Percentiles rank a stretch among this genome's conserved stretches.
Conservation (phyloP, 306 rosid genomes). For the barrel medic (Medicago truncatula) region DNA sequence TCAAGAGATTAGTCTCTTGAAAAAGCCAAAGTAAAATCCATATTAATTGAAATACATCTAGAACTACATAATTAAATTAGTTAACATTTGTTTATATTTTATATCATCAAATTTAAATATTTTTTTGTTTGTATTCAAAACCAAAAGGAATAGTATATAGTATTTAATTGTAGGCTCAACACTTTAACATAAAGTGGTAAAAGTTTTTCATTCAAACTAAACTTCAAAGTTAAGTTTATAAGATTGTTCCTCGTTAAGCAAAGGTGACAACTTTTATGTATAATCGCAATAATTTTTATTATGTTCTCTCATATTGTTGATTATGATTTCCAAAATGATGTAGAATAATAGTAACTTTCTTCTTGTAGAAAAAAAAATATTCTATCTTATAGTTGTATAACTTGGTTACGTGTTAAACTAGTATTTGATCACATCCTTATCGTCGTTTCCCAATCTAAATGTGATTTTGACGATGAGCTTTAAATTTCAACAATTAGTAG, state of each 20-base stretch:
- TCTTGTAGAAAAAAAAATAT: background rate
- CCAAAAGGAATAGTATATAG: no score
- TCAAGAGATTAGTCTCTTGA: no score
- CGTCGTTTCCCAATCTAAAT: background rate
- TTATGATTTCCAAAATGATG: background rate
- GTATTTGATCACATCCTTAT: background rate
- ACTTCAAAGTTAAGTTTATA: background rate
- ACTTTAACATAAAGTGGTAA: background rate
- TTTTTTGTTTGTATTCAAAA: no score
- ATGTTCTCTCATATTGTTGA: background rate
- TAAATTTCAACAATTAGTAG: background rate
- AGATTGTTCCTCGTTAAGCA: background rate
- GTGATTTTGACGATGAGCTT: background rate
- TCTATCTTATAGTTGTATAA: background rate
- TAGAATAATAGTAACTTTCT: background rate
- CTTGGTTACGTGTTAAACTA: constrained; percentile 5
- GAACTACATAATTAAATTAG: no score
- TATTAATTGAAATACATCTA: no score
- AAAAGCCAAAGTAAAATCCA: no score
- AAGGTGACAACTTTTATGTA: background rate
- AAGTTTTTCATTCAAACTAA: background rate
- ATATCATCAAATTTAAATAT: no score
- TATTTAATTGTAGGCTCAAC: no score
- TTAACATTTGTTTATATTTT: no score
- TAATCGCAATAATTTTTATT: background rate